Base-by-base conservation (phyloP, 2,329 filamentous ascomycete species). In the Bipolaris victoriae region DNA sequence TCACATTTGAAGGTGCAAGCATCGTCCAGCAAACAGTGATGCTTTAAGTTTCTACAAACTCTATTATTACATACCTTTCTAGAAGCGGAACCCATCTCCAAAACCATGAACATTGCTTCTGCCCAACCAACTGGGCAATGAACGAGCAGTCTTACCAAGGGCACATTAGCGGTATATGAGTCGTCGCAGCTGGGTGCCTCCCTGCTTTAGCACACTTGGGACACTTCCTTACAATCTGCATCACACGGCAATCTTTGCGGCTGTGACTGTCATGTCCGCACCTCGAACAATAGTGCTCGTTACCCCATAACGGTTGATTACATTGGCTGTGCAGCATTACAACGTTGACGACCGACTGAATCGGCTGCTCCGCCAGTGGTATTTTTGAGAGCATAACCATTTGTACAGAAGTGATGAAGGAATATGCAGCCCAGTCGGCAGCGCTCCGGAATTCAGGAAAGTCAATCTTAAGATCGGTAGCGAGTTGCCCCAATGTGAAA, bases 301-400 rank as follows among this genome's bases (percentile, higher is more conserved):
- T 36, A 13, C 47, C 47, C 47, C 40, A 50, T 4, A 1, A 18
- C 13, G 40, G 52, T 5, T 31, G 4, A 20, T 20, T 26, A 16
- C 24, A 49, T 7, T 49, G 45, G 18, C 52, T 49, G 10, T 45
- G 18, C n/a, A 55, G 52, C 39, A 49, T 55, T 1, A 29, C 31
- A 31, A 43, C 5, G 20, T 55, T 55, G n/a, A 55, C 22, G 16
- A 49, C 39, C n/a, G 29, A 49, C n/a, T n/a, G 20, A 3, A 55
- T 49, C 7, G 26, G 31, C 39, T 49, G 31, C 5, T 20, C 44
- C 13, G 37, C 45, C 6, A 31, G 16, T 22, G 31, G 31, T 15
- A 49, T 31, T 31, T 20, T 55, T 5, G 45, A 16, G 24, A 39
- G 52, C 52, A 55, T 55, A n/a, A n/a, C 37, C n/a, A 55, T 36